Base-by-base conservation (phyloP, 768 basidiomycete species). In the Mycena filopes region DNA sequence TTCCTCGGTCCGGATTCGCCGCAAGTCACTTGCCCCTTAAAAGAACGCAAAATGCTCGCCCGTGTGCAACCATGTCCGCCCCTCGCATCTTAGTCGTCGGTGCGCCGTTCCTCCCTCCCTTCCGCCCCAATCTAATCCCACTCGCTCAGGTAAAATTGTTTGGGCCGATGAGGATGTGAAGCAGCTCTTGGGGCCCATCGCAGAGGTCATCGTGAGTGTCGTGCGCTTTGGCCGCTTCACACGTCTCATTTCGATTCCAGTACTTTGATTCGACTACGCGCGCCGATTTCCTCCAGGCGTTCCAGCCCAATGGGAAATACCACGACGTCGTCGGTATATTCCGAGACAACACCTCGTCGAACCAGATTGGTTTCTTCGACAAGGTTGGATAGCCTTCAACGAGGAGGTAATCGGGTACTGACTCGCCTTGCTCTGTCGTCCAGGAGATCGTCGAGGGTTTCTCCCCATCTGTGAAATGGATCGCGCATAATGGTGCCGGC, bases 401-500 rank as follows among this genome's bases (percentile, higher is more conserved):
- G 1, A 0, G 18, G 26, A 92, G 76, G 77, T 78, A 26, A 92
- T 91, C 6, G 80, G 86, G 7, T 77, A 82, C 50, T 79, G 76
- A 48, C 89, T 94, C 68, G 94, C 93, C 20, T 78, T 86, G 13
- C 94, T 95, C 71, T 92, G 96, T 42, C 3, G 2, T 20, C 18
- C 31, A 66, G 75, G 91, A 91, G 66, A 82, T 97, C 68, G 83
- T 98, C 68, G 77, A 82, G 51, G 86, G 84, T 0, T 81, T 98
- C 12, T 89, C 94, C 1, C 65, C 82, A 1, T 83, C 81, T 21
- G 84, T 96, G 66, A 89, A 89, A 72, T 95, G 92, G 90, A 94
- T 97, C 73, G 93, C 90, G 1, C 95, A 95, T 76, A 96, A 96
- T 61, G 96, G 95, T 13, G 95, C 96, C 0, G 95, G 96, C 0